These are phyloP conservation scores for Thozetella sp. DNA, from an alignment of 495 filamentous ascomycete species.

Conservation along the genomic window DNA sequence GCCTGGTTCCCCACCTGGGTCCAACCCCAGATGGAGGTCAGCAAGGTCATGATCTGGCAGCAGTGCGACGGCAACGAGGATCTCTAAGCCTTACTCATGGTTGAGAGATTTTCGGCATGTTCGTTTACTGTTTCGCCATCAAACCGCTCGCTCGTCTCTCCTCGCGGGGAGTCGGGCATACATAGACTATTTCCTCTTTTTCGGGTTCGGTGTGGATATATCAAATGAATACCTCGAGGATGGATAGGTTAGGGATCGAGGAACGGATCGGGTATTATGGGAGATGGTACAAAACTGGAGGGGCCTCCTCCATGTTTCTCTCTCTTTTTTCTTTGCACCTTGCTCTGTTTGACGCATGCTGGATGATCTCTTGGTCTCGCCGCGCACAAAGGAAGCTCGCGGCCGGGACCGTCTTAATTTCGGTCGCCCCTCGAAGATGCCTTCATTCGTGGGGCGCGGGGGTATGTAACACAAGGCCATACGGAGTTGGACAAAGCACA, in stretches of 20 bases:
- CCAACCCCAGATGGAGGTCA: conserved; percentile 67
- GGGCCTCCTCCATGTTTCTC: too few relatives aligned
- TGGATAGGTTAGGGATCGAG: background rate
- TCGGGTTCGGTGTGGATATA: background rate
- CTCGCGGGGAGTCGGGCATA: background rate
- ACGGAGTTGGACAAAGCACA: background rate
- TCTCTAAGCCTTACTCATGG: conserved; percentile 16
- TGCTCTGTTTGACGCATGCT: too few relatives aligned
- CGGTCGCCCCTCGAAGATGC: too few relatives aligned
- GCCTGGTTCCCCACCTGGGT: conserved; percentile 80
- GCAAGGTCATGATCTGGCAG: conserved; percentile 80
- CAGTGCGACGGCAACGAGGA: conserved; percentile 63
- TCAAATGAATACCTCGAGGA: background rate
- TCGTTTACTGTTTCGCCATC: too few relatives aligned
- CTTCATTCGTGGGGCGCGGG: background rate
- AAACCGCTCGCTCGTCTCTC: too few relatives aligned
- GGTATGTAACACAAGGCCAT: conserved; percentile 1
- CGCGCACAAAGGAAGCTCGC: too few relatives aligned
- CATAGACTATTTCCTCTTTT: conserved; percentile 1
- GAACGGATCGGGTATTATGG: background rate
- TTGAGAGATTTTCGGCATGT: too few relatives aligned
- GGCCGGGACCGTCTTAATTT: background rate
- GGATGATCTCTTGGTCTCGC: too few relatives aligned
- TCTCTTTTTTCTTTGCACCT: too few relatives aligned
- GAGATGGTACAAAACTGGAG: background rate